Evolutionary conservation across 495 filamentous ascomycete genomes (phyloP).

Genomic region (Neurospora cerealis): DNA sequence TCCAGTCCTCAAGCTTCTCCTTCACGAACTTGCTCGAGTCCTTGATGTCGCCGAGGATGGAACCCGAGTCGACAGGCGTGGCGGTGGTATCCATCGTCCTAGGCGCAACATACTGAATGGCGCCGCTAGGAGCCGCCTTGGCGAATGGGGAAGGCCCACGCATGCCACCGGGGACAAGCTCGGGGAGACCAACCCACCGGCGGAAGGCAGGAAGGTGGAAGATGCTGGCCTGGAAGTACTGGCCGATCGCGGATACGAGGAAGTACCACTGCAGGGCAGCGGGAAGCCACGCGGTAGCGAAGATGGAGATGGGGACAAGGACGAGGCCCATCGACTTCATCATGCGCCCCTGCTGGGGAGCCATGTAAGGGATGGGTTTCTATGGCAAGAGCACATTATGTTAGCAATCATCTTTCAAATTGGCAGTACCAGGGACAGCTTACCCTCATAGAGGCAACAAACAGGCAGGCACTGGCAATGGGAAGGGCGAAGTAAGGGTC

Average conservation of each 20-base stretch:
- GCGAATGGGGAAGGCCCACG: neutral
- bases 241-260: slow-evolving; percentile 43
- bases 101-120: slow-evolving; percentile 19
- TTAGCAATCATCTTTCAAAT: neutral
- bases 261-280: slow-evolving; percentile 68
- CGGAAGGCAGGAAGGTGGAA: slow-evolving; percentile 44
- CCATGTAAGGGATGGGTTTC: slow-evolving; percentile 26
- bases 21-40: slow-evolving; percentile 18
- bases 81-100: slow-evolving; percentile 17
- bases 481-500: slow-evolving; percentile 79
- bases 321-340: slow-evolving; percentile 44
- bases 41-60: slow-evolving; percentile 14
- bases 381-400: slow-evolving; percentile 2
- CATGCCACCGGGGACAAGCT: slow-evolving; percentile 22
- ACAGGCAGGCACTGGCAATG: slow-evolving; percentile 31
- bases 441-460: slow-evolving; percentile 51
- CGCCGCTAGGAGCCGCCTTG: slow-evolving; percentile 2
- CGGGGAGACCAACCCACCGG: slow-evolving; percentile 35
- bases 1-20: slow-evolving; percentile 26
- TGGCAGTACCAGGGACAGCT: slow-evolving; percentile 11
- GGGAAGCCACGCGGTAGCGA: slow-evolving; percentile 55
- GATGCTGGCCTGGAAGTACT: slow-evolving; percentile 45
- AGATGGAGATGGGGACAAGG: slow-evolving; percentile 51
- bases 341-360: slow-evolving; percentile 25
- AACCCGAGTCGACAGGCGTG: slow-evolving; percentile 4